Evolutionary conservation across 495 filamentous ascomycete genomes (phyloP).

Genomic region (Astrocystis sublimbata): DNA sequence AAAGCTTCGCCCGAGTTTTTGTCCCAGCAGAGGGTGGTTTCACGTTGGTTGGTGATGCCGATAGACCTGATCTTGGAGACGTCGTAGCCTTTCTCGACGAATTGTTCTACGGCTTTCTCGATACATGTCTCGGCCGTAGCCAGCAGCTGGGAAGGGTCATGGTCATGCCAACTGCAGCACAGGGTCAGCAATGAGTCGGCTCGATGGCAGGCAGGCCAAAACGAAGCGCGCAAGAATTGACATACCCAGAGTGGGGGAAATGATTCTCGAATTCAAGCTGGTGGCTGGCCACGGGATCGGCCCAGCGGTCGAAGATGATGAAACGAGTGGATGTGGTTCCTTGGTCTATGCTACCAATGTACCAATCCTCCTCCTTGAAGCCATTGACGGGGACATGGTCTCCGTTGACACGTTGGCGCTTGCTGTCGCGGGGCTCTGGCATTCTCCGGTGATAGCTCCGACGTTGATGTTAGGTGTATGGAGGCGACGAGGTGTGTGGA

Average conservation of each 20-base stretch:
- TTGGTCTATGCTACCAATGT: constrained; percentile 74
- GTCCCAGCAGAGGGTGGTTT: constrained; percentile 93
- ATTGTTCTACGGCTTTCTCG: constrained; percentile 73
- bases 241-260: constrained; percentile 84
- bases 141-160: constrained; percentile 81
- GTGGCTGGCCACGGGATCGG: constrained; percentile 80
- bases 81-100: constrained; percentile 69
- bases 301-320: constrained; percentile 82
- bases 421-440: constrained; percentile 22
- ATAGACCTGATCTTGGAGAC: constrained; percentile 76
- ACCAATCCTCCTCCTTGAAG: constrained; percentile 31
- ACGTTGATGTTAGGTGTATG: constrained; percentile 29
- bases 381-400: constrained; percentile 12
- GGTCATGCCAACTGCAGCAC: constrained; percentile 81
- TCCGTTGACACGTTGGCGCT: constrained; percentile 17
- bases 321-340: constrained; percentile 93
- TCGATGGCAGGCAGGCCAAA: constrained; percentile 16
- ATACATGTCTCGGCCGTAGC: constrained; percentile 82
- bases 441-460: constrained; percentile 13
- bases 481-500: constrained; percentile 19
- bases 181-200: constrained; percentile 10
- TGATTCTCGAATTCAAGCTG: constrained; percentile 90
- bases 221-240: constrained; percentile 17
- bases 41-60: constrained; percentile 93
- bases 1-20: constrained; percentile 80